phyloP scores from a whole-genome alignment of 23 red algal genomes.

The Gracilaria domingensis region DNA sequence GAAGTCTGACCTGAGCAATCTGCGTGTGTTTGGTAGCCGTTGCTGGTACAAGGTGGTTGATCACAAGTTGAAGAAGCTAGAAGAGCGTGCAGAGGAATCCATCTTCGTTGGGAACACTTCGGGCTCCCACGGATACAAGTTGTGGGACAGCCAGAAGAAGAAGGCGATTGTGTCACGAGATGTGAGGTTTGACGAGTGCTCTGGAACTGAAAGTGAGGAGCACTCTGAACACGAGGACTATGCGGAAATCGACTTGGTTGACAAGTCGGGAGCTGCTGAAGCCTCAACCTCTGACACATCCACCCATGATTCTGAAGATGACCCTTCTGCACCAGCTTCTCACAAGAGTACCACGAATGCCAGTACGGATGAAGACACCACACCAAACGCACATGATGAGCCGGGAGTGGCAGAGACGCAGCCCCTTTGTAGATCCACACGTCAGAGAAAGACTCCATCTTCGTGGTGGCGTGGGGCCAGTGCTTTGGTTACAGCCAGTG shows the following conservation, averaged over 20 bases:
- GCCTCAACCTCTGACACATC: too few relatives aligned
- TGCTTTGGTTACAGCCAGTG: constrained; percentile 26
- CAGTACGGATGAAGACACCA: too few relatives aligned
- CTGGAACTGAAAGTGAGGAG: neutral
- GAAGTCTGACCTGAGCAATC: constrained; percentile 25
- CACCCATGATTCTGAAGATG: too few relatives aligned
- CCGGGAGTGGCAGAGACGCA: neutral
- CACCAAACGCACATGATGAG: neutral
- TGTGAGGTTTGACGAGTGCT: constrained; percentile 2
- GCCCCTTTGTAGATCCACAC: neutral
- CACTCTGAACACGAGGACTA: neutral
- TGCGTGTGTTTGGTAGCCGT: constrained; percentile 23
- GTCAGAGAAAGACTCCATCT: neutral
- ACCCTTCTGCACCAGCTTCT: neutral
- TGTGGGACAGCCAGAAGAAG: constrained; percentile 19
- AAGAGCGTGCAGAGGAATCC: neutral
- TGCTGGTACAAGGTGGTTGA: constrained; percentile 37
- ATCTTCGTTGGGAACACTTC: constrained; percentile 32
- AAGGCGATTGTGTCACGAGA: constrained; percentile 25
- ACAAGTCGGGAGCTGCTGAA: too few relatives aligned
- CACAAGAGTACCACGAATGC: neutral
- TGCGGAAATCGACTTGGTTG: too few relatives aligned
- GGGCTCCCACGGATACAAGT: constrained; percentile 22
- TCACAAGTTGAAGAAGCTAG: constrained; percentile 32
- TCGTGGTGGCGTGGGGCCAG: neutral